phyloP scores from a whole-genome alignment of 768 basidiomycete species.

The Omphalotus guepiniiformis region DNA sequence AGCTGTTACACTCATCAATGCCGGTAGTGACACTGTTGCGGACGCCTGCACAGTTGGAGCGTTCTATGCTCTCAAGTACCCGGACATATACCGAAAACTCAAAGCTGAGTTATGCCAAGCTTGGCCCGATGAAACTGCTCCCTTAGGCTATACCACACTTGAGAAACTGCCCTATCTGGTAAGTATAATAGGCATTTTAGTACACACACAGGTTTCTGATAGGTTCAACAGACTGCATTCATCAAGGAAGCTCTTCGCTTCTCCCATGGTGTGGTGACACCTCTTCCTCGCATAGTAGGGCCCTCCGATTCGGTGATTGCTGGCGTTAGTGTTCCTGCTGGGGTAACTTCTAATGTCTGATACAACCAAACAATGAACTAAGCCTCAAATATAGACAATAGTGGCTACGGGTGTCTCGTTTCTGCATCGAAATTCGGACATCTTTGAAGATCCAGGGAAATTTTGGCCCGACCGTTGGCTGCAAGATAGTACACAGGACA shows the following conservation, averaged over 20 bases:
- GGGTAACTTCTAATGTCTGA: conserved; percentile 25
- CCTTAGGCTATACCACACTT: conserved; percentile 23
- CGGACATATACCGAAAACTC: conserved; percentile 22
- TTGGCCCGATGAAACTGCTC: conserved; percentile 30
- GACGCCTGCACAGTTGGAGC: conserved; percentile 35
- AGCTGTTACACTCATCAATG: conserved; percentile 32
- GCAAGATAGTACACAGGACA: conserved; percentile 24
- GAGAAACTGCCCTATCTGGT: conserved; percentile 43
- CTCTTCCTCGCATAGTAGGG: conserved; percentile 40
- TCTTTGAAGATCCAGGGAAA: conserved; percentile 34
- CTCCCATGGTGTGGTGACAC: conserved; percentile 37
- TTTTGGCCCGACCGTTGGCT: conserved; percentile 45
- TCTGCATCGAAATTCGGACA: conserved; percentile 30
- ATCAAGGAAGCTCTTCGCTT: conserved; percentile 45
- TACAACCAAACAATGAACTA: too few relatives aligned
- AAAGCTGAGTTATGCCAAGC: conserved; percentile 28
- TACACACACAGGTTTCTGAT: neutral
- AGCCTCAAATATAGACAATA: too few relatives aligned
- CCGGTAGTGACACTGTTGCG: conserved; percentile 35
- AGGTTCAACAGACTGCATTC: conserved; percentile 35
- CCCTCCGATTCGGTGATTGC: conserved; percentile 28
- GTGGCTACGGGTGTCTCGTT: conserved; percentile 37
- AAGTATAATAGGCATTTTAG: conserved; percentile 12
- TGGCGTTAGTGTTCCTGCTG: conserved; percentile 32
- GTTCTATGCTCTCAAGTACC: conserved; percentile 31